These are phyloP conservation scores for Cladosporium sphaerospermum DNA, from an alignment of 2,329 filamentous ascomycete species.

Conservation along the genomic window DNA sequence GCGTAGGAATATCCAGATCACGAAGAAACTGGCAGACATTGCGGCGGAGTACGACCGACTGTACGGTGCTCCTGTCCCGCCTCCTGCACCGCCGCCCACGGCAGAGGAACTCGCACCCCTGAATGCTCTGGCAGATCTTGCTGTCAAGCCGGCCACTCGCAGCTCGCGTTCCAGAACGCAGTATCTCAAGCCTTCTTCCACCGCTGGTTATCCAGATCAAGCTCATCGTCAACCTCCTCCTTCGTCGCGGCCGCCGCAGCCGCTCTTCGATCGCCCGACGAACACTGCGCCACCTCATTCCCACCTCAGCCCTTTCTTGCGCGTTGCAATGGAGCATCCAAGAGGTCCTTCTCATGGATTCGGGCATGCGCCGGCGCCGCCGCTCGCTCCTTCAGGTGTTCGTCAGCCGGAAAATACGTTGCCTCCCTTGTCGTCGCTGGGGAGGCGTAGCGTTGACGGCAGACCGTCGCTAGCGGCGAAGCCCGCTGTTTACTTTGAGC, in stretches of 20 bases:
- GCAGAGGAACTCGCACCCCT: slow-evolving; percentile 6
- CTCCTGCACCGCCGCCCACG: slow-evolving; percentile 2
- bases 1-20: slow-evolving; percentile 29
- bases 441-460: not conserved
- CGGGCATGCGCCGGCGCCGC: not conserved
- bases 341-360: not conserved
- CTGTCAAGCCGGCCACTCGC: not conserved
- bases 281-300: not conserved
- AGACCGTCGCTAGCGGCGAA: slow-evolving; percentile 1
- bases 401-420: not conserved
- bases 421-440: too few relatives aligned
- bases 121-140: slow-evolving; percentile 5
- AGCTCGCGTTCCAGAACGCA: not conserved
- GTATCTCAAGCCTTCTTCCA: not conserved
- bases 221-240: not conserved
- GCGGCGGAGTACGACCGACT: slow-evolving; percentile 28
- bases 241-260: not conserved
- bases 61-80: not conserved
- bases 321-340: slow-evolving; percentile 5
- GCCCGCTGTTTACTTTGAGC: not conserved
- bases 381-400: not conserved
- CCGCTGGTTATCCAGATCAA: not conserved
- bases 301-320: not conserved
- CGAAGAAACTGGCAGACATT: slow-evolving; percentile 31
- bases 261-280: slow-evolving; percentile 3